Base-by-base conservation (phyloP, 257 asterid species). In the Scutellaria galericulata region DNA sequence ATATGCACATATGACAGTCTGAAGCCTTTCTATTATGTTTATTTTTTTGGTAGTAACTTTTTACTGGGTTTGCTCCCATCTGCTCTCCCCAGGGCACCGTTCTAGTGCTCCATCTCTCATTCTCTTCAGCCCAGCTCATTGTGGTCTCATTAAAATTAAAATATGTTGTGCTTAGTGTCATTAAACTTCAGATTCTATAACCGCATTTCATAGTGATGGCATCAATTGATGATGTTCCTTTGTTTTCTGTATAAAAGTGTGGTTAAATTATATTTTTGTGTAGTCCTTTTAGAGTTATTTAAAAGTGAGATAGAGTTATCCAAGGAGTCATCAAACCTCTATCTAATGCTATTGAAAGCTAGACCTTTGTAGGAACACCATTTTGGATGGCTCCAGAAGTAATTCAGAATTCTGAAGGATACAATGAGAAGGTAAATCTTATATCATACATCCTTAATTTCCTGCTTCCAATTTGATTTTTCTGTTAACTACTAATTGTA, bases 381-480 rank as follows among this genome's bases (percentile, higher is more conserved):
- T 95, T 95, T 75, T 95, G 99, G 99, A 95, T 95, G 99, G 99
- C 99, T 69, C 99, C 99, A 44, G 99, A 95, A 86, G 99, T 95
- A 61, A 95, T 95, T 84, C 99, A 95, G 81, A 95, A 95, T 78
- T 77, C 99, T 47, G 99, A 95, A 24, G 99, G 99, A 80, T 95
- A 95, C 81, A 92, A 95, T 77, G 99, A 95, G 80, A 95, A 95
- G 99, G 99, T 87, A 82, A 63, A 55, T 58, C 66, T 72, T 65
- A 53, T 74, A 52, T 70, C 73, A 71, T 55, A 52, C 71, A 56
- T 48, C 24, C 51, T 22, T 31, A 31, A 31, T 31, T 31, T 31
- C 37, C 37, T 31, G 37, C 40, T 56, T 22, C 37, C 66, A 62
- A 31, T 31, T 31, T 31, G 4, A 31, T 31, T 31, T 31, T 4